Evolutionary conservation across 2,329 filamentous ascomycete species (phyloP), one percentile per base, ranked within the genome.

Genomic region (Grosmannia clavigera): DNA sequence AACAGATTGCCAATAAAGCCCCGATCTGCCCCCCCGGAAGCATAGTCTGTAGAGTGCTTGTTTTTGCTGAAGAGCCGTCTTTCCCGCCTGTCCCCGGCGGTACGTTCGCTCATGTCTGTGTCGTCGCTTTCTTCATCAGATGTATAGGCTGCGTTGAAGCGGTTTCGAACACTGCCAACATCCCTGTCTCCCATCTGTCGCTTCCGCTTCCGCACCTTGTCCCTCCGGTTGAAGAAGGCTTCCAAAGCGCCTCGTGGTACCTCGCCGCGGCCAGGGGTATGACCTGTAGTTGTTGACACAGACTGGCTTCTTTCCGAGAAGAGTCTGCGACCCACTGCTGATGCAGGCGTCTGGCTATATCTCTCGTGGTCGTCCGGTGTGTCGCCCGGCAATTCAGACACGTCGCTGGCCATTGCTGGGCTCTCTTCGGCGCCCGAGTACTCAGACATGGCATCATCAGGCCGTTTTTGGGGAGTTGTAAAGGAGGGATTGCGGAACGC

Each of bases 401-500:
- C 73, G 65, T 85, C 83, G 40, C 64, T 65, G 53, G 80, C 83
- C 67, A 74, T 71, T 31, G 79, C 80, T 22, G 83, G 83, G 63
- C 83, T 86, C 22, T 81, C 80, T 63, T 86, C 83, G 52, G 78
- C 76, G 33, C 78, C 78, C 3, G 81, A 84, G 50, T 74, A 72
- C 66, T 84, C 82, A 3, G 81, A 82, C 56, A 81, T 71, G 3
- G 74, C 67, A 40, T 81, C 75, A 43, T 85, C 81, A 61, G 80
- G 74, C 0, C 79, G 77, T 61, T 78, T 81, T 56, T 83, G 79
- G 0, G 83, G 83, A 0, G 83, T 86, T 2, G 80, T 84, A 64
- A 86, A 86, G 3, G 82, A 79, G 0, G 83, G 81, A 64, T 86
- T 86, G 27, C 83, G 79, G 63, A 86, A 86, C 0, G 77, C 74